Evolutionary conservation across 176 grass and related monocot genomes (phyloP).

Genomic region (Carex myosuroides): DNA sequence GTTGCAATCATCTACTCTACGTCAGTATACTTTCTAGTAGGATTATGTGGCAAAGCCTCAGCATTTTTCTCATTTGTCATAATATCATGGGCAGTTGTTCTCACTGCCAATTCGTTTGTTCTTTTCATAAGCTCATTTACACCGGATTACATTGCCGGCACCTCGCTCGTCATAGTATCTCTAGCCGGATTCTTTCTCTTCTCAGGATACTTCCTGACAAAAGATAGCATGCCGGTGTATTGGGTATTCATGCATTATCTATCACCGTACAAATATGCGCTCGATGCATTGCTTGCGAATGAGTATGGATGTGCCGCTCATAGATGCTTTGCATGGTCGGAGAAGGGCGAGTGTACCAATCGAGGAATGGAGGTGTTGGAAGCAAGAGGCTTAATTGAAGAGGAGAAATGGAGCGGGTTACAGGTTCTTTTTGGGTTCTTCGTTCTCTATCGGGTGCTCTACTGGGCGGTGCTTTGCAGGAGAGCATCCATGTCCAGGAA

Average conservation of each 20-base stretch:
- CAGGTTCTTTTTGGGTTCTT: constrained; percentile 87
- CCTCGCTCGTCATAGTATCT: constrained; percentile 64
- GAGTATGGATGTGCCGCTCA: constrained; percentile 61
- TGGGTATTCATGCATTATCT: constrained; percentile 94
- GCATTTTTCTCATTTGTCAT: constrained; percentile 69
- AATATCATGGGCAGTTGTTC: constrained; percentile 74
- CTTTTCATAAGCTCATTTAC: constrained; percentile 76
- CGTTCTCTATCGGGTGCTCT: constrained; percentile 83
- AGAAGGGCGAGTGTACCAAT: constrained; percentile 35
- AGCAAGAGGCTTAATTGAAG: constrained; percentile 36
- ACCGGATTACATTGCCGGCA: constrained; percentile 92
- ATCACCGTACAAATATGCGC: constrained; percentile 87
- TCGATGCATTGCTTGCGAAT: constrained; percentile 85
- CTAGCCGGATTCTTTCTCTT: constrained; percentile 94
- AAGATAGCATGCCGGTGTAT: constrained; percentile 79
- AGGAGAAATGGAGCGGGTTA: constrained; percentile 70
- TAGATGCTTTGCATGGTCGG: constrained; percentile 48
- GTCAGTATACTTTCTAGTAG: constrained; percentile 78
- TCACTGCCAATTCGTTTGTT: constrained; percentile 82
- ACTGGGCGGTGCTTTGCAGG: constrained; percentile 81
- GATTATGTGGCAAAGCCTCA: constrained; percentile 49
- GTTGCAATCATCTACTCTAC: constrained; percentile 71
- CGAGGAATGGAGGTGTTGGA: constrained; percentile 66
- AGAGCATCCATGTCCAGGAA: constrained; percentile 58
- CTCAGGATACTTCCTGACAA: constrained; percentile 88